phyloP scores from a whole-genome alignment of 2,329 filamentous ascomycete species.

The Sporothrix schenckii region DNA sequence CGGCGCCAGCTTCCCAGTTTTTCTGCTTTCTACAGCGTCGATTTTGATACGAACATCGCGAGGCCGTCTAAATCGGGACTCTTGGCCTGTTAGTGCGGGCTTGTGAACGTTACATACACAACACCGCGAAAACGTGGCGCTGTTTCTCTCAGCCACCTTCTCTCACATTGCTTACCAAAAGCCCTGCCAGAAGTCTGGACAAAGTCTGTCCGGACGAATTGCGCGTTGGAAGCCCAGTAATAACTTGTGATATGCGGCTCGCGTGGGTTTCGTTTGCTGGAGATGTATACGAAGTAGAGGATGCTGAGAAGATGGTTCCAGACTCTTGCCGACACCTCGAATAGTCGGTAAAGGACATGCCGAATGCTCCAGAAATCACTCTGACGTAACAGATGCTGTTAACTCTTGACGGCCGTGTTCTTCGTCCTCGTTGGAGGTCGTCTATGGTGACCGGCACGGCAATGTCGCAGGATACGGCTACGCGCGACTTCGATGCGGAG shows the following conservation, averaged over 20 bases:
- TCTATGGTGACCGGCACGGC: background rate
- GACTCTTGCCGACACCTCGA: background rate
- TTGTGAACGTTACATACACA: background rate
- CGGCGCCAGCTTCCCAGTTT: slow-evolving; percentile 14
- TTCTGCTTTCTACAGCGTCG: background rate
- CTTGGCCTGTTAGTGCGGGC: background rate
- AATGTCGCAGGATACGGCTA: background rate
- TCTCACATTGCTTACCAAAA: background rate
- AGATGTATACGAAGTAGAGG: background rate
- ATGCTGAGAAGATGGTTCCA: background rate
- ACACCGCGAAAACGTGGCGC: background rate
- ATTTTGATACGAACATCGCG: background rate
- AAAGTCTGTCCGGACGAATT: background rate
- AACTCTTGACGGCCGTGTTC: background rate
- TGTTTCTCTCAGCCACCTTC: slow-evolving; percentile 7
- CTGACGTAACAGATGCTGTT: background rate
- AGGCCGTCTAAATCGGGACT: slow-evolving; percentile 1
- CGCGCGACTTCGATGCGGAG: background rate
- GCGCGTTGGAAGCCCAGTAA: background rate
- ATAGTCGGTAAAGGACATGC: background rate
- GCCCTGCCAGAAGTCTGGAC: background rate
- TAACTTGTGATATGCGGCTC: background rate
- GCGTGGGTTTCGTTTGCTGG: background rate
- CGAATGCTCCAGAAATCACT: background rate
- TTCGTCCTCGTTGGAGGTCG: background rate